Evolutionary conservation across 1,284 basidiomycete genomes (phyloP).

Genomic region (Boletellus dicymbophilus): DNA sequence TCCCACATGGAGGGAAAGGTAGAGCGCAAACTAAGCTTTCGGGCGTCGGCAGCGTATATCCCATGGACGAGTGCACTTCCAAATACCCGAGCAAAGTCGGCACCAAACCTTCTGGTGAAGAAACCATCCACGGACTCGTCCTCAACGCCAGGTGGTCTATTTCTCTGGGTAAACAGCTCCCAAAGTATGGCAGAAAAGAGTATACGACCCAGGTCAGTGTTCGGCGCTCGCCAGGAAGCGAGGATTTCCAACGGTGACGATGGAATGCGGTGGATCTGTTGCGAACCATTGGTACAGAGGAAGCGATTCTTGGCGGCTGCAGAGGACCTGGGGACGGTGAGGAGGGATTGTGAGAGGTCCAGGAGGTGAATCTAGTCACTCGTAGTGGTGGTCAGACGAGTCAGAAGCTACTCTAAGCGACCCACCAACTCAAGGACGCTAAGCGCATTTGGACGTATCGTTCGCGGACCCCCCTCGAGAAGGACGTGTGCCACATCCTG

Average conservation of each 20-base stretch:
- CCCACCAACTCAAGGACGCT: constrained; percentile 81
- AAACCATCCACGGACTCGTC: constrained; percentile 90
- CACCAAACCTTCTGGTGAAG: constrained; percentile 76
- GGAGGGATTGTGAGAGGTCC: constrained; percentile 54
- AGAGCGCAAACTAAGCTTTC: constrained; percentile 72
- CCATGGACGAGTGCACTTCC: constrained; percentile 90
- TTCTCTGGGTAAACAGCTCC: constrained; percentile 57
- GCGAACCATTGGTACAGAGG: constrained; percentile 59
- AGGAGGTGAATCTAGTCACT: constrained; percentile 74
- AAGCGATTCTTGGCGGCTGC: constrained; percentile 77
- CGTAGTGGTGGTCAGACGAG: constrained; percentile 19
- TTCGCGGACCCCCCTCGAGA: constrained; percentile 84
- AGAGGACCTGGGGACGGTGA: constrained; percentile 65
- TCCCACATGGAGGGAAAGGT: constrained; percentile 78
- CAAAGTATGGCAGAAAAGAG: constrained; percentile 55
- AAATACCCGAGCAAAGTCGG: constrained; percentile 69
- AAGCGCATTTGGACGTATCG: constrained; percentile 73
- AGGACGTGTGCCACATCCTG: constrained; percentile 47
- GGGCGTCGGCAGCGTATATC: constrained; percentile 88
- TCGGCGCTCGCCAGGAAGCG: constrained; percentile 42
- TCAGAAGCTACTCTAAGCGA: constrained; percentile 20
- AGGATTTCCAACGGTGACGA: constrained; percentile 47
- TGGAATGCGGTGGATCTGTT: constrained; percentile 46
- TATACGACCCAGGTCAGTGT: constrained; percentile 49
- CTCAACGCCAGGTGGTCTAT: constrained; percentile 36